Evolutionary conservation across 2,329 filamentous ascomycete species (phyloP), one percentile per base, ranked within the genome.

Genomic region (Trichoderma sp.): DNA sequence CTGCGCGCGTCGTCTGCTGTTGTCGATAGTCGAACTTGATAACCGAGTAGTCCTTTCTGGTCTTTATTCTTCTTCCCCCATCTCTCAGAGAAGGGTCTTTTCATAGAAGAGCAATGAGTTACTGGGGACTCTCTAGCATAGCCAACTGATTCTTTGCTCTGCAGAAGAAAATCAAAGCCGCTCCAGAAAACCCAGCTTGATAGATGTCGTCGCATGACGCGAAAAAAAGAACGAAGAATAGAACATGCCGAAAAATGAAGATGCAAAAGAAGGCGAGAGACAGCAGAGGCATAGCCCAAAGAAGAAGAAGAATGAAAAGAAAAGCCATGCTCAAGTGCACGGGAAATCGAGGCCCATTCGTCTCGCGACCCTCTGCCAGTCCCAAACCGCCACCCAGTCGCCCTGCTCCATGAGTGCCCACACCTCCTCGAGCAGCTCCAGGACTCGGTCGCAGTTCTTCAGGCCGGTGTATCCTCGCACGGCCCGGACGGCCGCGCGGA

Each of bases 361-460:
- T 61, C 78, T 75, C 1, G 85, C 85, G 30, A 88, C 79, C 3
- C 78, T 77, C 67, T 88, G 85, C 86, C 86, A 89, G 72, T 89
- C 87, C 87, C 87, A 89, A 7, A 84, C 85, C 19, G 80, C 79
- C 28, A 78, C 70, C 82, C 85, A 88, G 57, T 88, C 83, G 21
- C 82, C 84, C 10, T 74, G 73, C 28, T 83, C 83, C 84, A 88
- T 88, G 24, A 84, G 77, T 24, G 78, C 74, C 86, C 86, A 89
- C 3, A 88, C 78, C 69, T 84, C 81, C 68, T 86, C 82, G 14
- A 89, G 78, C 1, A 89, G 74, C 66, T 85, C 77, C 17, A 77
- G 68, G 3, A 83, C 82, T 14, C 81, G 79, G 68, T 87, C 83
- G 30, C 83, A 82, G 69, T 87, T 88, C 26, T 82, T 79, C 30